phyloP scores from a whole-genome alignment of 2,329 filamentous ascomycete species.

The Alternaria panax region DNA sequence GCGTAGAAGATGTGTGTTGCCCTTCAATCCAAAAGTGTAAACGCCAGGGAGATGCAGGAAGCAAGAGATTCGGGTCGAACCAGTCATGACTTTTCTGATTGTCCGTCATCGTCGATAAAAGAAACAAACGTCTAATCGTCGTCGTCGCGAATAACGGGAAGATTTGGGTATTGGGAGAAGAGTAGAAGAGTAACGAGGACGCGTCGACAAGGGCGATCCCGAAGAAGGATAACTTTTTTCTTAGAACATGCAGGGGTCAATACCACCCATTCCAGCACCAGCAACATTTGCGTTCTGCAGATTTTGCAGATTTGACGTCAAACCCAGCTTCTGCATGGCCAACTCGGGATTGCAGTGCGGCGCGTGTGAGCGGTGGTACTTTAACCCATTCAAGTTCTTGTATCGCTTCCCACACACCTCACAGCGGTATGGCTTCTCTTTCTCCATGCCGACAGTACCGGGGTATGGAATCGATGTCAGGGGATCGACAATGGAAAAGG shows the following conservation, averaged over 20 bases:
- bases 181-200: constrained; percentile 20
- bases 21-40: constrained; percentile 24
- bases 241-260: constrained; percentile 61
- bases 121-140: constrained; percentile 28
- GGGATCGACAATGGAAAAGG: constrained; percentile 97
- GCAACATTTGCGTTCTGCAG: constrained; percentile 58
- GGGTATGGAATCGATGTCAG: constrained; percentile 94
- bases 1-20: constrained; percentile 20
- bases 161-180: constrained; percentile 34
- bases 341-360: constrained; percentile 89
- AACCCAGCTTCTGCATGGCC: constrained; percentile 57
- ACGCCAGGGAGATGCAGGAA: constrained; percentile 35
- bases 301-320: constrained; percentile 50
- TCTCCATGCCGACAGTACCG: constrained; percentile 98
- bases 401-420: constrained; percentile 97
- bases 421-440: constrained; percentile 98
- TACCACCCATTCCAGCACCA: constrained; percentile 62
- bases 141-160: constrained; percentile 26
- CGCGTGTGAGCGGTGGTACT: constrained; percentile 81
- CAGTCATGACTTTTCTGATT: constrained; percentile 31
- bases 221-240: constrained; percentile 12
- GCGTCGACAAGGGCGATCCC: constrained; percentile 8
- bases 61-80: constrained; percentile 21
- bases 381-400: constrained; percentile 98
- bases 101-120: neutral